Conservation (phyloP, 2,329 filamentous ascomycete species). For the Aspergillus neotritici region DNA sequence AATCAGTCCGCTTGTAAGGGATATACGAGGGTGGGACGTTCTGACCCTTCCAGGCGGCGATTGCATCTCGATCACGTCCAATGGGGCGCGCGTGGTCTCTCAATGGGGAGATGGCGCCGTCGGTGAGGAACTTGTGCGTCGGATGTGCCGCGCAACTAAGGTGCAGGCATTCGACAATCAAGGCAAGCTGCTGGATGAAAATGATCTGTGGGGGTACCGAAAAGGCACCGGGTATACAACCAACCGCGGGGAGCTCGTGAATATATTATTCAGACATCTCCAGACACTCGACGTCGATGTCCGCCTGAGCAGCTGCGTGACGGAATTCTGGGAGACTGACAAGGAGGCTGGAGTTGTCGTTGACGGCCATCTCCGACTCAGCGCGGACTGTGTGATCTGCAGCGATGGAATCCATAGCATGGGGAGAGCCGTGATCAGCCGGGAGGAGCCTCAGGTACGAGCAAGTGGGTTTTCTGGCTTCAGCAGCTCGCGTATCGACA, state of each 20-base stretch:
- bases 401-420: slow-evolving; percentile 3
- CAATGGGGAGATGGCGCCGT: no score
- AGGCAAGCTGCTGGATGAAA: no score
- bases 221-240: background rate
- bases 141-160: background rate
- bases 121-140: background rate
- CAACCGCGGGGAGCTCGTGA: background rate
- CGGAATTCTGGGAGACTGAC: slow-evolving; percentile 3
- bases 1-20: background rate
- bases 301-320: background rate
- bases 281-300: slow-evolving; percentile 1
- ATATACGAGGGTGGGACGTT: background rate
- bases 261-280: slow-evolving; percentile 1
- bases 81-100: no score
- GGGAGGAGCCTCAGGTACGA: background rate
- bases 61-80: no score
- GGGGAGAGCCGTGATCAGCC: background rate
- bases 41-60: background rate
- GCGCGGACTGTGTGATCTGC: slow-evolving; percentile 3
- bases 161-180: background rate
- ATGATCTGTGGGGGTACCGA: background rate
- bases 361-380: background rate
- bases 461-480: background rate
- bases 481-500: background rate
- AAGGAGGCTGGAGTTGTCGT: slow-evolving; percentile 1